Evolutionary conservation across 2,329 filamentous ascomycete species (phyloP), one percentile per base, ranked within the genome.

Genomic region (Fusarium clavum): DNA sequence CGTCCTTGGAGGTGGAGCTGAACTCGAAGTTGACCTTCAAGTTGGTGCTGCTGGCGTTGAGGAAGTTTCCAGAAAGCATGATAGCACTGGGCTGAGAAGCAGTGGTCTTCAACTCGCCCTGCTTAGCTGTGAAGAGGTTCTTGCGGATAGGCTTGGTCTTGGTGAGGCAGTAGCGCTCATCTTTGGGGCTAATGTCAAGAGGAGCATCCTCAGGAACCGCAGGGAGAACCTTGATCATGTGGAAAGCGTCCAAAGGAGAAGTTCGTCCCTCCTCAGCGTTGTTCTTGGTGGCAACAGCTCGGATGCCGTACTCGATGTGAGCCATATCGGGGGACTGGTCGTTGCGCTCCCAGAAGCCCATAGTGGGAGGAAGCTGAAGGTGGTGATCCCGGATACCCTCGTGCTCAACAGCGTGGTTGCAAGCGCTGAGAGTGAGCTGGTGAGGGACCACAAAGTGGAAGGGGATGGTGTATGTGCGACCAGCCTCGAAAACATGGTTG

Each of bases 391-490:
- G 81, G 30, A 89, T 80, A 48, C 79, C 79, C n/a, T 80, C 78
- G 43, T 80, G 80, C 43, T 80, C 78, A 57, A 83, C 81, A 29
- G 76, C 71, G 78, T 89, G 87, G 71, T 79, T 84, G 80, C 87
- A 89, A 20, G 87, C 86, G 62, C 82, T 83, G 52, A 88, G 80
- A 20, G 87, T 88, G 63, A 89, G 83, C 57, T 88, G 83, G 69
- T 81, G 80, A n/a, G 87, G 87, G 18, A 89, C 83, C 61, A 89
- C 83, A 69, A 89, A 89, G 78, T 87, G 78, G 79, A 89, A 87
- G n/a, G 87, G 87, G 25, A 89, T 77, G 16, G 74, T 81, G 77
- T 87, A 86, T 27, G 80, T 81, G 67, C 76, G 76, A 4, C 82
- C 85, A n/a, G 82, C 79, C 75, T 84, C 79, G 63, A 88, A 84